Base-by-base conservation (phyloP, 2,329 filamentous ascomycete species). In the Hypoxylon sp. region DNA sequence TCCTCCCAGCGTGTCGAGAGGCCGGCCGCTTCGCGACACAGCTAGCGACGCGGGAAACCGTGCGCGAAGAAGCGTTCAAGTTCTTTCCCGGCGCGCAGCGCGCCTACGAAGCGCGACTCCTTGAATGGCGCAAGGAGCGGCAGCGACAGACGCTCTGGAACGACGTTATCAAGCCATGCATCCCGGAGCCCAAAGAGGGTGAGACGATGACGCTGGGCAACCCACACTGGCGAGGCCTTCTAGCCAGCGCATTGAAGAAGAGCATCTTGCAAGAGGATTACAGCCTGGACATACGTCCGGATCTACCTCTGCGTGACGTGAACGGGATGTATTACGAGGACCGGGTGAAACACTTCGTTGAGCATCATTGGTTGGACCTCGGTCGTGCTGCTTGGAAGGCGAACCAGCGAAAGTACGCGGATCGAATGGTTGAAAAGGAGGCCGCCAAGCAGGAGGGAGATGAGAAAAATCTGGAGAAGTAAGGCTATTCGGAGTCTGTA, bases 41-140 rank as follows among this genome's bases (percentile, higher is more conserved):
- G 32, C 41, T 17, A 0, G 69, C 74, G 1, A 77, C 75, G 1
- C 80, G 89, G 21, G 78, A 84, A 5, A 57, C 81, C 3, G 80
- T 91, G 1, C 83, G 84, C 0, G 72, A 83, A 0, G 83, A 87
- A 53, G 89, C 87, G 0, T 84, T 92, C 28, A 74, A 72, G 0
- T 73, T 67, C 1, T 92, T 91, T 57, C 64, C 67, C 67, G 77
- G 77, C 23, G 78, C 83, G 3, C 75, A 78, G 11, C 56, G 72
- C 0, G 82, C 83, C 36, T 91, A 87, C 70, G 72, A 80, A 0
- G 57, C 68, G 0, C 82, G 81, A 4, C 77, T 86, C 5, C 67
- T 56, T 0, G 79, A 78, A 0, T 89, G 83, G 76, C 75, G 79
- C 9, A 64, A 77, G 1, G 77, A 84, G 57, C 77, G 78, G 23